Percentiles rank a stretch among this genome's conserved stretches.
Evolutionary conservation across 2,329 filamentous ascomycete species (phyloP).

Genomic region (Cladosporium colombiae): DNA sequence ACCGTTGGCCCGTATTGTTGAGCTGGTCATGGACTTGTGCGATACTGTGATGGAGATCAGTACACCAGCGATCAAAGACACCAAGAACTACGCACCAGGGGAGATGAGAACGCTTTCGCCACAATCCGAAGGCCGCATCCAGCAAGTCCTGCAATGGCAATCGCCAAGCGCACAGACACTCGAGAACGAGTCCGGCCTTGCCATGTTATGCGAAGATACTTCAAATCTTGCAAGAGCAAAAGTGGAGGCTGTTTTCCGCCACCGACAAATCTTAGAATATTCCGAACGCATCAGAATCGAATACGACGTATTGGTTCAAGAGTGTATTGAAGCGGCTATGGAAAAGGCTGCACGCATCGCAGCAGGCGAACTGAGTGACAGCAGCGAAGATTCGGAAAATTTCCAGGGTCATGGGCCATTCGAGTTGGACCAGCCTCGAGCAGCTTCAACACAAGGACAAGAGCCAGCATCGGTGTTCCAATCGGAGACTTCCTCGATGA

Average conservation of each 20-base stretch:
- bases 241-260: slow-evolving; percentile 87
- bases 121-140: slow-evolving; percentile 91
- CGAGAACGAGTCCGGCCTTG: slow-evolving; percentile 89
- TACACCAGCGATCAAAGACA: slow-evolving; percentile 88
- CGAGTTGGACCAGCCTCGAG: slow-evolving; percentile 3
- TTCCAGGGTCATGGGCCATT: slow-evolving; percentile 16
- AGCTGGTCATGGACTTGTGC: slow-evolving; percentile 89
- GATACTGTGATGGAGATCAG: slow-evolving; percentile 95
- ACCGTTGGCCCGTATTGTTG: slow-evolving; percentile 89
- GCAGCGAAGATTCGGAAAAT: slow-evolving; percentile 42
- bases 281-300: slow-evolving; percentile 93
- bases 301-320: slow-evolving; percentile 87
- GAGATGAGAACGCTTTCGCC: slow-evolving; percentile 93
- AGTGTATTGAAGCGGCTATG: slow-evolving; percentile 91
- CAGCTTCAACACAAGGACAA: neutral
- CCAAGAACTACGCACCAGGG: slow-evolving; percentile 63
- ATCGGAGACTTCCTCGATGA: slow-evolving; percentile 56
- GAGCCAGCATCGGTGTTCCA: slow-evolving; percentile 7
- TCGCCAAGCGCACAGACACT: slow-evolving; percentile 87
- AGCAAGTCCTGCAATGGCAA: slow-evolving; percentile 94
- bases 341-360: slow-evolving; percentile 86
- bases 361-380: slow-evolving; percentile 80
- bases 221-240: slow-evolving; percentile 82
- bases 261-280: slow-evolving; percentile 92
- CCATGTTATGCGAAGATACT: slow-evolving; percentile 85